These are phyloP conservation scores for Linnemannia hyalina DNA, from an alignment of 192 early-diverging fungal genomes.

Conservation along the genomic window DNA sequence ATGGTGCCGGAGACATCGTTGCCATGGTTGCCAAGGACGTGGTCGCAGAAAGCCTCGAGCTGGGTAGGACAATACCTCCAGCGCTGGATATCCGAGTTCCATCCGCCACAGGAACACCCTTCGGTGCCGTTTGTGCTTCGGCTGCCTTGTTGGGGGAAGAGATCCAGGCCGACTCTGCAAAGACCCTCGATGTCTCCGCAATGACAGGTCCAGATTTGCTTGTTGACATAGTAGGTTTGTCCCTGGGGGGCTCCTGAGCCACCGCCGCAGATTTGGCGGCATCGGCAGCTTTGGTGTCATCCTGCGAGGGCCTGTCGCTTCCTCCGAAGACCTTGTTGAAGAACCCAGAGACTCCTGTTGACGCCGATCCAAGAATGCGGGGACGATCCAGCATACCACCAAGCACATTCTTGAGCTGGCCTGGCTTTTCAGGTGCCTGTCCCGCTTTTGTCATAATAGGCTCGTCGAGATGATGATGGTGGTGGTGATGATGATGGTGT, in stretches of 20 bases:
- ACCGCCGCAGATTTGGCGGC: background rate
- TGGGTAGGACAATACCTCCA: background rate
- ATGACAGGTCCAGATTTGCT: constrained; percentile 32
- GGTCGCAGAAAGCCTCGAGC: constrained; percentile 26
- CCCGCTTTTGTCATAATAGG: background rate
- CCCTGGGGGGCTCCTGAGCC: background rate
- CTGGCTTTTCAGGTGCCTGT: constrained; percentile 4
- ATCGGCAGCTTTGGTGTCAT: background rate
- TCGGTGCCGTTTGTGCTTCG: background rate
- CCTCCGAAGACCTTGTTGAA: constrained; percentile 55
- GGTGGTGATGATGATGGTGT: background rate
- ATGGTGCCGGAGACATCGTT: constrained; percentile 27
- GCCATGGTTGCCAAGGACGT: constrained; percentile 40
- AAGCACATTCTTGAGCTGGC: constrained; percentile 27
- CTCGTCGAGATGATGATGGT: background rate
- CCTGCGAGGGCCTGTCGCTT: background rate
- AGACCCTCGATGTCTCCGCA: constrained; percentile 36
- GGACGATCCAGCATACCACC: constrained; percentile 37
- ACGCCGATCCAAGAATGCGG: constrained; percentile 31
- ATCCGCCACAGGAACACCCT: background rate
- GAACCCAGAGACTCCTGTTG: constrained; percentile 47
- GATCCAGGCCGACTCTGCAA: constrained; percentile 44
- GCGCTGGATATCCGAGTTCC: background rate
- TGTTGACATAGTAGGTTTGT: constrained; percentile 22
- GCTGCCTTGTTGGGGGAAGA: constrained; percentile 15